Evolutionary conservation across 768 basidiomycete genomes (phyloP), one percentile per base, ranked within the genome.

Genomic region (Kwoniella bestiolae): DNA sequence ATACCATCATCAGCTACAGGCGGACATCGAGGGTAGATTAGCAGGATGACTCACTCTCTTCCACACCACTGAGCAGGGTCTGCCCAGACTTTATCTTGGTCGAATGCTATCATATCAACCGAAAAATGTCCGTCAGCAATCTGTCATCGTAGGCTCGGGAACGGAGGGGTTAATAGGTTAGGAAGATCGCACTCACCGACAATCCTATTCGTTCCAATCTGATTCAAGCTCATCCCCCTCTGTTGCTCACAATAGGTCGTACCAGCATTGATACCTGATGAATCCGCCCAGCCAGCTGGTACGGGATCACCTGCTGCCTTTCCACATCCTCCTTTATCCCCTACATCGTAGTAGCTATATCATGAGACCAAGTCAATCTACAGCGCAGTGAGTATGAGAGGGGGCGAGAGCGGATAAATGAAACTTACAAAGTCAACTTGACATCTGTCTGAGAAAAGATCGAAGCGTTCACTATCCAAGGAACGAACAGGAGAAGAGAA

Each of bases 51-150:
- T 63, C 41, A 63, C 66, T 62, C 66, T 63, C 66, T 11, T 23
- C 66, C 66, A 32, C 66, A 63, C 61, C 61, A 67, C 16, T 56
- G 31, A 18, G 53, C 66, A 25, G 66, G 66, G 25, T 67, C 66
- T 25, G 41, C 53, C 34, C 35, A 51, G 3, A 67, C 53, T 21
- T 55, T 44, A 35, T 55, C 55, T 26, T 56, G 53, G 34, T 67
- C 56, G 28, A 67, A 62, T 21, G 66, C 66, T 66, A 46, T n/a
- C n/a, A n/a, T n/a, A n/a, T n/a, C n/a, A n/a, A n/a, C n/a, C n/a
- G n/a, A n/a, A n/a, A n/a, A 6, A 41, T 41, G 12, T 41, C 3
- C 35, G 18, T 41, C 38, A 41, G 18, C 8, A 41, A 14, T 5
- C 38, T 41, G 5, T 41, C 38, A n/a, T n/a, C n/a, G n/a, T n/a